Evolutionary conservation across 768 basidiomycete genomes (phyloP).

Genomic region (Tricholoma bakamatsutake): DNA sequence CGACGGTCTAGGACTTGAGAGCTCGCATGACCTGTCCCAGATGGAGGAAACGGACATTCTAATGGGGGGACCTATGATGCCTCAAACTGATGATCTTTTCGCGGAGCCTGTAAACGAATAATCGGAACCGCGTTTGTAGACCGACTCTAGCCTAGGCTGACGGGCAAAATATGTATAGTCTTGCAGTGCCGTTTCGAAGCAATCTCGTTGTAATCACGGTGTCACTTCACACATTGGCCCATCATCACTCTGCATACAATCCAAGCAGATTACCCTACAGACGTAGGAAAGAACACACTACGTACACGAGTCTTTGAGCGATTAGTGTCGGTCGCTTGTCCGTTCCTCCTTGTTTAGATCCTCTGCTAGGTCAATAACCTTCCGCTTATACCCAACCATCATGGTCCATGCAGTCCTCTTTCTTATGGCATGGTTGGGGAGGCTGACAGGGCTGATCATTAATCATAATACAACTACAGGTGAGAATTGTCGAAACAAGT

Average conservation of each 20-base stretch:
- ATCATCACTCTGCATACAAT: not conserved
- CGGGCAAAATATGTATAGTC: not conserved
- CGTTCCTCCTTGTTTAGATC: too few species aligned
- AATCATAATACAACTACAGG: too few species aligned
- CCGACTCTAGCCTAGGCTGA: not conserved
- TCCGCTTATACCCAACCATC: not conserved
- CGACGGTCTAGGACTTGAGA: constrained; percentile 55
- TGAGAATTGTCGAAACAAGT: too few species aligned
- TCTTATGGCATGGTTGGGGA: not conserved
- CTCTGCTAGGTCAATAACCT: too few species aligned
- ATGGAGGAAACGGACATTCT: constrained; percentile 47
- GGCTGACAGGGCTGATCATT: too few species aligned
- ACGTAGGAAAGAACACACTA: not conserved
- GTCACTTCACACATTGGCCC: not conserved
- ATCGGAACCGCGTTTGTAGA: not conserved
- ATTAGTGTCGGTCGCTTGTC: not conserved
- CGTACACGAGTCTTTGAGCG: not conserved
- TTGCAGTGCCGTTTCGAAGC: not conserved
- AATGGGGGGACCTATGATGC: constrained; percentile 57
- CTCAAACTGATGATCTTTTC: constrained; percentile 58
- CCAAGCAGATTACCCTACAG: not conserved
- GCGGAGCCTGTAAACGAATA: constrained; percentile 19
- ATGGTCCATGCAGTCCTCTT: not conserved
- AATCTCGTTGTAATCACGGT: not conserved
- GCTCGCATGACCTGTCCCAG: constrained; percentile 48